These are phyloP conservation scores for Grosmannia serpens DNA, from an alignment of 2,329 filamentous ascomycete genomes.

Conservation along the genomic window DNA sequence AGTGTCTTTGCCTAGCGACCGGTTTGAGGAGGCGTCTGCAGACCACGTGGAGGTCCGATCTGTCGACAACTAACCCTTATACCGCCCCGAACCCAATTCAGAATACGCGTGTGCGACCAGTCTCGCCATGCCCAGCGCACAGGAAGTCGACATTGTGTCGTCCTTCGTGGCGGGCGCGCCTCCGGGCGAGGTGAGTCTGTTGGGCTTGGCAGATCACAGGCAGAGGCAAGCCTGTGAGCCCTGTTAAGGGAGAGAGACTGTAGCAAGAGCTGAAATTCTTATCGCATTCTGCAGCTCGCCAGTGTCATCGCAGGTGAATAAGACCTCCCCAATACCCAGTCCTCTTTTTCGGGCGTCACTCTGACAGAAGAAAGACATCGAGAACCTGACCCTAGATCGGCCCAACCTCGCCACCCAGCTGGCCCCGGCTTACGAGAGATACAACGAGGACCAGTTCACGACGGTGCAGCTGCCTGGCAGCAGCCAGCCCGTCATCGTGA, in stretches of 20 bases:
- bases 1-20: not conserved
- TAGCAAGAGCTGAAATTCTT: too few species aligned
- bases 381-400: slow-evolving; percentile 63
- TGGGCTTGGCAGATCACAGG: not conserved
- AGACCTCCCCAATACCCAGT: not conserved
- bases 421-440: slow-evolving; percentile 75
- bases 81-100: not conserved
- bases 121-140: slow-evolving; percentile 20
- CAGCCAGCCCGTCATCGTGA: slow-evolving; percentile 74
- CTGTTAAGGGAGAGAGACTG: not conserved
- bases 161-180: slow-evolving; percentile 91
- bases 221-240: not conserved
- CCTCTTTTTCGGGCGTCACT: slow-evolving; percentile 10
- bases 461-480: slow-evolving; percentile 83
- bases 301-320: slow-evolving; percentile 49
- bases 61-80: too few species aligned
- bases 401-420: slow-evolving; percentile 60
- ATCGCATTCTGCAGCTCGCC: slow-evolving; percentile 4
- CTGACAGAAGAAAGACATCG: slow-evolving; percentile 72
- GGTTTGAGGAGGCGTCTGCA: not conserved
- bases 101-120: not conserved
- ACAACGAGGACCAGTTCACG: slow-evolving; percentile 90
- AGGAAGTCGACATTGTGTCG: slow-evolving; percentile 50
- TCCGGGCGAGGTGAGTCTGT: slow-evolving; percentile 72
- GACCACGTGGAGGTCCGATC: too few species aligned